Evolutionary conservation across 129 eudicot genomes (phyloP).

Genomic region (Rutidosis leptorrhynchoides): DNA sequence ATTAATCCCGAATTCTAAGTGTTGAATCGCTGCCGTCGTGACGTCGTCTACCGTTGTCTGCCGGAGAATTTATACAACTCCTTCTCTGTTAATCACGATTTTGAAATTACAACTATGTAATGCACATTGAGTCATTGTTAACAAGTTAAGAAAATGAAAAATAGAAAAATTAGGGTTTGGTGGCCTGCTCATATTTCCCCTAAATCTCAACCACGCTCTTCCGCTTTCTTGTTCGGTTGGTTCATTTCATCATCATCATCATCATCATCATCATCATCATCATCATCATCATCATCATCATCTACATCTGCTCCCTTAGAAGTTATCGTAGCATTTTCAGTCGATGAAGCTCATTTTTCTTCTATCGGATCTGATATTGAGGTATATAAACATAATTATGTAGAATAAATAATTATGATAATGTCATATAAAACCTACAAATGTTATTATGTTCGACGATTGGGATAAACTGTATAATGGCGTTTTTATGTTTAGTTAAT

Average conservation of each 20-base stretch:
- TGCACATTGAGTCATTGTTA: not conserved
- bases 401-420: slow-evolving; percentile 5
- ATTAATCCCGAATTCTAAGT: not conserved
- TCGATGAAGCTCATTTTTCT: slow-evolving; percentile 37
- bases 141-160: slow-evolving; percentile 33
- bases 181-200: slow-evolving; percentile 67
- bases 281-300: slow-evolving; percentile 28
- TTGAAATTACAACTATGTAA: too few species aligned
- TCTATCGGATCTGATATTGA: slow-evolving; percentile 36
- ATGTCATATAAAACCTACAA: too few species aligned
- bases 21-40: not conserved
- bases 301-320: slow-evolving; percentile 48
- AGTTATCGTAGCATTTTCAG: slow-evolving; percentile 65
- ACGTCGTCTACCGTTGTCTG: not conserved
- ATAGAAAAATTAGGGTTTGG: slow-evolving; percentile 71
- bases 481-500: slow-evolving; percentile 8
- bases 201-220: slow-evolving; percentile 26
- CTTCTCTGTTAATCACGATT: not conserved
- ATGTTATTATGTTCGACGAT: not conserved
- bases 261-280: slow-evolving; percentile 19
- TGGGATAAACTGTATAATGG: not conserved
- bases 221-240: slow-evolving; percentile 74
- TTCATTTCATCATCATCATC: slow-evolving; percentile 35
- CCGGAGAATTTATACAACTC: not conserved
- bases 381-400: slow-evolving; percentile 24